phyloP scores from a whole-genome alignment of 441 rosid species.

The Hura crepitans region DNA sequence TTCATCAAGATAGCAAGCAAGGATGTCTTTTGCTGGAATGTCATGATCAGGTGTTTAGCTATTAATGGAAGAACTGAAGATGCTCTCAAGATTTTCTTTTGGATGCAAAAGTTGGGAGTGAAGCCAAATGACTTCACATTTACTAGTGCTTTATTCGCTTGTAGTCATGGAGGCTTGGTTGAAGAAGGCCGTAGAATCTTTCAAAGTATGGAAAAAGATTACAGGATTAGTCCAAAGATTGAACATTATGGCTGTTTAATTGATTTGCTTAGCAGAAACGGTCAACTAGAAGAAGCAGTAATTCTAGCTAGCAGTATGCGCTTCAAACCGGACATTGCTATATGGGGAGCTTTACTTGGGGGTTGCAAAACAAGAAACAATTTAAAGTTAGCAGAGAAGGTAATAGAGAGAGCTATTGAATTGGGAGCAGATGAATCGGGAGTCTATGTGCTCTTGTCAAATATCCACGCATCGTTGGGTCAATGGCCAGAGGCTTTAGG shows the following conservation, averaged over 20 bases:
- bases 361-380: slow-evolving; percentile 32
- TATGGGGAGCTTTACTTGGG: slow-evolving; percentile 35
- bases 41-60: slow-evolving; percentile 35
- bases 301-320: slow-evolving; percentile 27
- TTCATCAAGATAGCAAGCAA: slow-evolving; percentile 27
- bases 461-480: slow-evolving; percentile 30
- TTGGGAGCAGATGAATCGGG: slow-evolving; percentile 21
- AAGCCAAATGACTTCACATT: slow-evolving; percentile 35
- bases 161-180: slow-evolving; percentile 34
- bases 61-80: slow-evolving; percentile 32
- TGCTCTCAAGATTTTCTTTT: slow-evolving; percentile 24
- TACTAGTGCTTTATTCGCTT: slow-evolving; percentile 32
- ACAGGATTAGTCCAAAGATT: slow-evolving; percentile 25
- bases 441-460: slow-evolving; percentile 27
- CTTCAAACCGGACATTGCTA: slow-evolving; percentile 29
- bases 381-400: slow-evolving; percentile 25
- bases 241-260: slow-evolving; percentile 30
- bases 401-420: slow-evolving; percentile 22
- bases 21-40: slow-evolving; percentile 39
- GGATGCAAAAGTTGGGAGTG: slow-evolving; percentile 26
- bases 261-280: slow-evolving; percentile 33
- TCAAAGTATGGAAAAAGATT: slow-evolving; percentile 25
- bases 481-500: slow-evolving; percentile 29
- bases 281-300: slow-evolving; percentile 31
- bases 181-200: slow-evolving; percentile 31